Base-by-base conservation (phyloP, 306 rosid genomes). In the Sesbania bispinosa region DNA sequence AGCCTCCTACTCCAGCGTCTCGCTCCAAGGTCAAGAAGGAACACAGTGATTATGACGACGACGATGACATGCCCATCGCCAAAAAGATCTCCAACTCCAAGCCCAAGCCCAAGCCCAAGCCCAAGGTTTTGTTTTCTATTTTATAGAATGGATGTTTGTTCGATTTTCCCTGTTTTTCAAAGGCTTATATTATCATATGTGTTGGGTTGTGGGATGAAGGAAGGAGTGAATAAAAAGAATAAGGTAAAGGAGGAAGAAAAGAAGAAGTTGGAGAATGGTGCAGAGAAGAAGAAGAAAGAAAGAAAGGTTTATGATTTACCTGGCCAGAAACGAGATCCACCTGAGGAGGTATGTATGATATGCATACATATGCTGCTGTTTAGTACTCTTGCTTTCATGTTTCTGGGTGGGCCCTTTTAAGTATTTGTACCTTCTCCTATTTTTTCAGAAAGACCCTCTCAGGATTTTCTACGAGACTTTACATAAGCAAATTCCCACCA, bases 281-380 rank as follows among this genome's bases (percentile, higher is more conserved):
- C 67, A 36, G 82, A 77, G 43, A 76, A 15, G 67, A 88, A 73
- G 79, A 81, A 70, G 75, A 90, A 20, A 77, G 88, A 69, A 55
- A 88, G 26, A 74, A 90, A 90, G 85, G 90, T 85, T 54, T 93
- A 82, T 76, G 89, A 85, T 69, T 82, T 93, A 65, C 92, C 98
- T 62, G 98, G 97, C 26, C 97, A 93, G 85, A 93, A 87, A 82
- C 88, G 97, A 66, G 97, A 93, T 72, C 74, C 94, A 6, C 98
- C 98, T 2, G 88, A 74, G 27, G 92, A 88, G 97, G 98, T n/a
- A n/a, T n/a, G n/a, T n/a, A n/a, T n/a, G n/a, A n/a, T 88, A 35
- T 2, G 10, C 8, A 43, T 58, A 6, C 9, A 35, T 33, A n/a
- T n/a, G n/a, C n/a, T n/a, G n/a, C n/a, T n/a, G n/a, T n/a, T n/a